phyloP scores from a whole-genome alignment of 306 rosid species.

The Vigna nakashimae region DNA sequence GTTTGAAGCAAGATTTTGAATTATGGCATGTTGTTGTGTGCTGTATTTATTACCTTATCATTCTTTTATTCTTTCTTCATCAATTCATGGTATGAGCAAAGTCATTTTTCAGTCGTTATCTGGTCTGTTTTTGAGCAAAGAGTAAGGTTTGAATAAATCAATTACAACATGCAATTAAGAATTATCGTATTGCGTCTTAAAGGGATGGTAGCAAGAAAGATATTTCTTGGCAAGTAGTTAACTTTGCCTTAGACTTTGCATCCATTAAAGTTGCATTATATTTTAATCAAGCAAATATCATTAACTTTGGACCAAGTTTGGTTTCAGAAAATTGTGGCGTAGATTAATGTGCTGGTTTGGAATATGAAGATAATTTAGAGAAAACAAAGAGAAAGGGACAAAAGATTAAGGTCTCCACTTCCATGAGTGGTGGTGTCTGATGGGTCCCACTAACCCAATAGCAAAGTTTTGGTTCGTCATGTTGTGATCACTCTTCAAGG shows the following conservation, averaged over 20 bases:
- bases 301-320: conserved; percentile 26
- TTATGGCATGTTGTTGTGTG: background rate
- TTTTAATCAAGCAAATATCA: conserved; percentile 38
- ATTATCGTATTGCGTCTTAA: background rate
- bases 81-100: background rate
- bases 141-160: background rate
- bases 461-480: conserved; percentile 50
- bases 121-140: background rate
- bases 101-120: background rate
- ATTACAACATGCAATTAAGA: background rate
- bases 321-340: conserved; percentile 46
- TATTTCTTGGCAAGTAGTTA: conserved; percentile 11
- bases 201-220: background rate
- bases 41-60: conserved; percentile 20
- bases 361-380: conserved; percentile 11
- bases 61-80: conserved; percentile 16
- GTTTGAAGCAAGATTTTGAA: conserved; percentile 24
- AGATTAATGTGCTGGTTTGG: conserved; percentile 43
- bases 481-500: conserved; percentile 34
- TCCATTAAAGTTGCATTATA: conserved; percentile 30
- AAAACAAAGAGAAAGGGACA: conserved; percentile 46
- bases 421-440: conserved; percentile 24
- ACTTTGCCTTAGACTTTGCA: conserved; percentile 16
- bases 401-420: conserved; percentile 40
- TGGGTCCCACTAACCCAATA: conserved; percentile 42